Conservation (phyloP, 176 grass and related monocot genomes). For the sorghum (Sorghum bicolor) region DNA sequence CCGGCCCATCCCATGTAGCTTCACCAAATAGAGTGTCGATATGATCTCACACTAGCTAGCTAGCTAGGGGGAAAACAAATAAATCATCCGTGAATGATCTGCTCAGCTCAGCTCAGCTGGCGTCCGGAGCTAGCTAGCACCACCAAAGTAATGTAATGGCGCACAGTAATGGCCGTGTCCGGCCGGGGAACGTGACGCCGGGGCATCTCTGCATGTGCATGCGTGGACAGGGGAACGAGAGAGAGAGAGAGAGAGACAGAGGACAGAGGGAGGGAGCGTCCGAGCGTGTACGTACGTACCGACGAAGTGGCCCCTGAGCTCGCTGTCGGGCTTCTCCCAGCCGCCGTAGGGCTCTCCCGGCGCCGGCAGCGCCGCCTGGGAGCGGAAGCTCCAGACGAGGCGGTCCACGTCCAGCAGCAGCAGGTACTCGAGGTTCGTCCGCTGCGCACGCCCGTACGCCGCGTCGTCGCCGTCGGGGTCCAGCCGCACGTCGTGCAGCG, state of each 20-base stretch:
- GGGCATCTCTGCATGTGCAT: not conserved
- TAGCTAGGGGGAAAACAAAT: not conserved
- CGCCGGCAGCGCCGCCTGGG: slow-evolving; percentile 49
- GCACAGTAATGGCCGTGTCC: not conserved
- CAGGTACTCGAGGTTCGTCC: slow-evolving; percentile 84
- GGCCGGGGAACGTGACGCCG: not conserved
- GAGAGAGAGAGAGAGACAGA: not conserved
- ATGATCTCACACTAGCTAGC: not conserved
- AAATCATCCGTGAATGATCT: not conserved
- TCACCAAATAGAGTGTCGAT: not conserved
- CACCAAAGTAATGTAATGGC: not conserved
- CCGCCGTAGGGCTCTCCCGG: slow-evolving; percentile 59
- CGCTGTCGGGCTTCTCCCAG: slow-evolving; percentile 53
- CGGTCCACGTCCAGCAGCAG: slow-evolving; percentile 61
- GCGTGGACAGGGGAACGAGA: not conserved
- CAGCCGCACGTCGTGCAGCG: slow-evolving; percentile 65
- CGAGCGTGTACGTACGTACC: slow-evolving; percentile 22
- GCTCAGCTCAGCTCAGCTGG: not conserved
- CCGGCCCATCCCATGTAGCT: too few species aligned
- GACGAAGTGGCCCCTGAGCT: slow-evolving; percentile 86
- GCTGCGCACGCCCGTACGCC: slow-evolving; percentile 56
- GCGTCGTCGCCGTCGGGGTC: slow-evolving; percentile 33
- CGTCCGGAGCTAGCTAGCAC: not conserved
- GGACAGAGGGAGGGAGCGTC: not conserved
- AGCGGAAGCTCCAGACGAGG: slow-evolving; percentile 73